phyloP scores from a whole-genome alignment of 2,329 filamentous ascomycete genomes.

The Diaporthe humulicola region DNA sequence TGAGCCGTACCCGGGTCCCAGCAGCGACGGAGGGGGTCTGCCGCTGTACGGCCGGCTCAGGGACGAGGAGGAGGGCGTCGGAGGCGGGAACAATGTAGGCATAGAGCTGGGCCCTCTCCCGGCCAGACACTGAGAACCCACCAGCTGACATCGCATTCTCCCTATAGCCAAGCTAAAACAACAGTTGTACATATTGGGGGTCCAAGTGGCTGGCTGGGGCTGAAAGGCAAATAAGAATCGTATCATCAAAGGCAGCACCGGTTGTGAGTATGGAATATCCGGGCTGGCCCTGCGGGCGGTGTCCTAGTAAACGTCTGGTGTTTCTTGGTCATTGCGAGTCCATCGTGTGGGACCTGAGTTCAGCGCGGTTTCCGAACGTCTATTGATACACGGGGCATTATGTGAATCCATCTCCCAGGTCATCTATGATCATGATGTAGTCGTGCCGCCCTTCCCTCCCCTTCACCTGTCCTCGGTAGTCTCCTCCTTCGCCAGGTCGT shows the following conservation, averaged over 20 bases:
- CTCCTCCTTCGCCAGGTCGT: conserved; percentile 91
- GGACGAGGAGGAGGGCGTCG: conserved; percentile 66
- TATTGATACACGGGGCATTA: conserved; percentile 48
- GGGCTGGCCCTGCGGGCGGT: background rate
- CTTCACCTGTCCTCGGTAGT: conserved; percentile 74
- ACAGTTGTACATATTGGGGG: background rate
- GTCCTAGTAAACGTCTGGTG: background rate
- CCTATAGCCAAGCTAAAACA: conserved; percentile 22
- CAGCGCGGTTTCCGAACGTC: conserved; percentile 30
- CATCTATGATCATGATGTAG: conserved; percentile 31
- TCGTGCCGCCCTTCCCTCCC: background rate
- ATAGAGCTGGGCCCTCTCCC: conserved; percentile 50
- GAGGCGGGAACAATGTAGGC: conserved; percentile 52
- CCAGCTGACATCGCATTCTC: conserved; percentile 41
- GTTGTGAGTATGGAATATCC: background rate
- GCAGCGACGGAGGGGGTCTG: conserved; percentile 41
- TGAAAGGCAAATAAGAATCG: background rate
- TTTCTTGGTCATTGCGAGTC: background rate
- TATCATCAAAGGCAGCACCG: background rate
- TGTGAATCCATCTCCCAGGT: conserved; percentile 30
- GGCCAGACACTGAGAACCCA: background rate
- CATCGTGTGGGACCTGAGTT: background rate
- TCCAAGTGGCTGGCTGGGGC: background rate
- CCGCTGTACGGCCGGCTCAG: conserved; percentile 58
- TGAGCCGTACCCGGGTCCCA: conserved; percentile 66